Base-by-base conservation (phyloP, 371 early-diverging fungal species). In the Lichtheimia corymbifera region DNA sequence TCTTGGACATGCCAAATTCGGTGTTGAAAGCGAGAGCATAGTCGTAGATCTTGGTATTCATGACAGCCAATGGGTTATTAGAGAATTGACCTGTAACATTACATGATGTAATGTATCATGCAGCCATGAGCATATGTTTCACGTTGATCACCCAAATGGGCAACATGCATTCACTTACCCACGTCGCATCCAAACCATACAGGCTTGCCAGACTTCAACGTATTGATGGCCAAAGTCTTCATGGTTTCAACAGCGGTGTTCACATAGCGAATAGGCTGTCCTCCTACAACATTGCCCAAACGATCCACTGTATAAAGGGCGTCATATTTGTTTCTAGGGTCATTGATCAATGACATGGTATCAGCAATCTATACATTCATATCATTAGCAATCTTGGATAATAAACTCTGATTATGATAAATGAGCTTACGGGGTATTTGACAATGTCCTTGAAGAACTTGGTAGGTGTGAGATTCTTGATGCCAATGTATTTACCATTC, bases 101-200 rank as follows among this genome's bases (percentile, higher is more conserved):
- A 3, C 44, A 13, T 28, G 50, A 50, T 47, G 24, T 30, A 28
- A n/a, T 9, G 18, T 43, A 25, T 15, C 20, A 58, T 28, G 42
- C 24, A 58, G n/a, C 35, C 35, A 35, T 35, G 11, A 35, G 35
- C 4, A 9, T 11, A 47, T 47, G 15, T 47, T 43, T n/a, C 15
- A 12, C 18, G n/a, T 53, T 17, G 2, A 5, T 11, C 1, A 17
- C 28, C 11, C 2, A 17, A 18, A 12, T 53, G 30, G 22, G 22
- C 22, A 22, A 22, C 13, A 42, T 0, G 44, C 12, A 60, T 42
- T 7, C 22, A 79, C 74, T 88, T 88, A 65, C 91, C 90, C 20
- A 92, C 91, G 72, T 93, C 92, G 53, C 90, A 89, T 7, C 92
- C 92, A 61, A 92, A 93, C 93, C 92, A 92, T 12, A 92, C 91